Evolutionary conservation across 345 rosid genomes (phyloP), one percentile per base, ranked within the genome.

Genomic region (Citrus cavaleriei): DNA sequence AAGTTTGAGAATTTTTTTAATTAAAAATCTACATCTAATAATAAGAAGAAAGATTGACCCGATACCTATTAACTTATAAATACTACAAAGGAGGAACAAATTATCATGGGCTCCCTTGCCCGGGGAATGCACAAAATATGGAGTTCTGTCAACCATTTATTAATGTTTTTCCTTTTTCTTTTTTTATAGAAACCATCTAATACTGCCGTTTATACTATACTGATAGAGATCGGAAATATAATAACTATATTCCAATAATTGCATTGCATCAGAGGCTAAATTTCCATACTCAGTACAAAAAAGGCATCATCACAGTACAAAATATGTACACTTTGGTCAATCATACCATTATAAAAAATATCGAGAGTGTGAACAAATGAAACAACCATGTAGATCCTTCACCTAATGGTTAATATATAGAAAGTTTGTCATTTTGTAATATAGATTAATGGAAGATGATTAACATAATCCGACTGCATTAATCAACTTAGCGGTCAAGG

Each of bases 401-500:
- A 27, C 73, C 60, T 49, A 42, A 22, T 42, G 51, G 18, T 25
- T n/a, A 70, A 70, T 12, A 3, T 12, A 10, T 12, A 3, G 49
- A 10, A 71, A 27, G 10, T 54, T 67, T 51, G 24, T 51, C 57
- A 28, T 70, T 70, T 27, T 49, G 1, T 49, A 38, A 14, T 14
- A 28, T 3, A 38, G 32, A 28, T 38, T 69, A 60, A 46, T n/a
- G 35, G 6, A 19, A 19, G 4, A 59, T 37, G 10, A 27, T 59
- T 59, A 27, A 69, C 42, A 40, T 42, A 59, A 69, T 70, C 42
- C 22, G 57, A 70, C 16, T n/a, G n/a, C 6, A 54, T 10, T 34
- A 37, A 65, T 79, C 82, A 40, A 40, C 82, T 24, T 42, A 28
- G 64, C 30, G 38, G 77, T 27, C 78, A 77, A 74, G 78, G 74